A percentile compares a stretch with the other conserved stretches of the same genome.
These are phyloP conservation scores for Debaryomyces maramus DNA, from an alignment of 805 yeast genomes.

Conservation along the genomic window DNA sequence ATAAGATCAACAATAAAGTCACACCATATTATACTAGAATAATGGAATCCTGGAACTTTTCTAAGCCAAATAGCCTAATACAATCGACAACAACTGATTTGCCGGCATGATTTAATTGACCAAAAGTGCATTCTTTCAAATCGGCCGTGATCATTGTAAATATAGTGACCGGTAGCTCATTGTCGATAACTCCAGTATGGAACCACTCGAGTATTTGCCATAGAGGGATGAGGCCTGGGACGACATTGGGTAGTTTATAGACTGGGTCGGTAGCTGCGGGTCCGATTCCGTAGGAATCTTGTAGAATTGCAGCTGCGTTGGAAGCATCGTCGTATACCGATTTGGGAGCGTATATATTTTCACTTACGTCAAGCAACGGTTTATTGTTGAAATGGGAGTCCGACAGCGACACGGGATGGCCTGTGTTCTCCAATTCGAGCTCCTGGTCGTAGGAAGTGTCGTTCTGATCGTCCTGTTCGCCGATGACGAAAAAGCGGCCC, in stretches of 20 bases:
- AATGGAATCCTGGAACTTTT: constrained; percentile 27
- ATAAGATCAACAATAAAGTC: not conserved
- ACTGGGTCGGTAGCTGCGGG: not conserved
- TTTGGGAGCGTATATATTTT: constrained; percentile 15
- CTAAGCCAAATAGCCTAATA: constrained; percentile 45
- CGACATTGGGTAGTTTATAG: constrained; percentile 36
- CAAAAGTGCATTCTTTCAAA: constrained; percentile 18
- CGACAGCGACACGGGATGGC: constrained; percentile 11
- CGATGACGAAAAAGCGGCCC: constrained; percentile 33
- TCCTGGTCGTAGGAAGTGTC: constrained; percentile 6
- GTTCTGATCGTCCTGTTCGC: constrained; percentile 8
- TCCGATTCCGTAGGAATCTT: constrained; percentile 11
- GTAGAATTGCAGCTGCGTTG: constrained; percentile 12
- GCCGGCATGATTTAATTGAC: constrained; percentile 20
- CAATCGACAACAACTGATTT: constrained; percentile 37
- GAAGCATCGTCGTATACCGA: constrained; percentile 19
- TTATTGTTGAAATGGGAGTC: constrained; percentile 7
- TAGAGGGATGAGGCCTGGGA: constrained; percentile 54
- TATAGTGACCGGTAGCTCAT: constrained; percentile 15
- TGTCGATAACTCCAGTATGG: constrained; percentile 22
- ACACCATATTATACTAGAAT: constrained; percentile 9
- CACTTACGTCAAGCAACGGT: constrained; percentile 19
- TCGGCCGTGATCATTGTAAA: constrained; percentile 18
- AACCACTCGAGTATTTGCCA: constrained; percentile 43
- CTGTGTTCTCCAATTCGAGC: constrained; percentile 14